Evolutionary conservation across 2,329 filamentous ascomycete genomes (phyloP).

Genomic region (Arthrobotrys megalospora): DNA sequence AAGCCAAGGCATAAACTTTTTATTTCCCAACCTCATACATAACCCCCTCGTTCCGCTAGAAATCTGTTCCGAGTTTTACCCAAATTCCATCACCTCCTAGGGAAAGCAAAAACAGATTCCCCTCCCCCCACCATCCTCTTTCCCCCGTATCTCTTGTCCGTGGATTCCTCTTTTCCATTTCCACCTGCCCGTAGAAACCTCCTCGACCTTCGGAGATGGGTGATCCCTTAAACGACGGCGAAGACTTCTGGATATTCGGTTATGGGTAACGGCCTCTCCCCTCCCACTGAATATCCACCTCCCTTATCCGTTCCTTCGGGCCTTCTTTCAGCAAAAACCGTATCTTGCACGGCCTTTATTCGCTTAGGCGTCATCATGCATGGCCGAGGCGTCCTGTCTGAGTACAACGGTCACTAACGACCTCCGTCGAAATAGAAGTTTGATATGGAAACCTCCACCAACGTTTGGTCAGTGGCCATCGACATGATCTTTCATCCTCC

Average conservation of each 20-base stretch:
- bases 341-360: slow-evolving; percentile 48
- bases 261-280: slow-evolving; percentile 78
- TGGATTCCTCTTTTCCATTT: slow-evolving; percentile 18
- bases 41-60: slow-evolving; percentile 42
- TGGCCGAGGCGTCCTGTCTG: slow-evolving; percentile 39
- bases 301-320: slow-evolving; percentile 53
- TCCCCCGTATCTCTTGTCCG: slow-evolving; percentile 3
- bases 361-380: slow-evolving; percentile 62
- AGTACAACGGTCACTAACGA: slow-evolving; percentile 51
- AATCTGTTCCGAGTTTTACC: slow-evolving; percentile 50
- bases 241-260: slow-evolving; percentile 95
- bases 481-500: slow-evolving; percentile 35
- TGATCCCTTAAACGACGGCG: slow-evolving; percentile 66
- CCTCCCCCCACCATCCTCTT: slow-evolving; percentile 48
- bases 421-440: slow-evolving; percentile 74
- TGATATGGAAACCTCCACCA: slow-evolving; percentile 98
- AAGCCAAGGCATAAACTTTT: slow-evolving; percentile 59
- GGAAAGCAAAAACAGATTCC: slow-evolving; percentile 36
- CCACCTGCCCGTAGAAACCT: slow-evolving; percentile 44
- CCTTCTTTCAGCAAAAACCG: slow-evolving; percentile 24
- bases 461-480: slow-evolving; percentile 80
- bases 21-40: slow-evolving; percentile 59
- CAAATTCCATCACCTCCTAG: slow-evolving; percentile 48
- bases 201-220: slow-evolving; percentile 47
- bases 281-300: slow-evolving; percentile 35